phyloP scores from a whole-genome alignment of 2,329 filamentous ascomycete species.

The Aurifilum marmelostoma region DNA sequence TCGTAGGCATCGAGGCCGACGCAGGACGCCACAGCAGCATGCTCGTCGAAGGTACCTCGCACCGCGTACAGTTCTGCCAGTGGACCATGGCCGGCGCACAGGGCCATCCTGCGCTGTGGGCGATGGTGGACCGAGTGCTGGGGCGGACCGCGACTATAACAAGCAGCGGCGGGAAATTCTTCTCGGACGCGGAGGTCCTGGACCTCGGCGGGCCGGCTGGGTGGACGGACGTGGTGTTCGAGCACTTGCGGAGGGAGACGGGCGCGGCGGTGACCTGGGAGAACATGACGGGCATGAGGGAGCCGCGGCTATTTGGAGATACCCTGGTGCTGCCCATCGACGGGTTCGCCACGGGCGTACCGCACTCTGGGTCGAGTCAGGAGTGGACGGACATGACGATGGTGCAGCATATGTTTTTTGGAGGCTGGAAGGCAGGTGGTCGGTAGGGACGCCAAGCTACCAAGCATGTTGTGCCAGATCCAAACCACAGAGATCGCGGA shows the following conservation, averaged over 20 bases:
- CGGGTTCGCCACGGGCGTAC: constrained; percentile 30
- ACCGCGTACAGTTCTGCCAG: constrained; percentile 41
- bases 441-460: not conserved
- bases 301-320: constrained; percentile 32
- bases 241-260: constrained; percentile 26
- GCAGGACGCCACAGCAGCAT: constrained; percentile 7
- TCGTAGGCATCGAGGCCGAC: constrained; percentile 41
- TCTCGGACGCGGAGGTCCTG: constrained; percentile 31
- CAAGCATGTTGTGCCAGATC: too few relatives aligned
- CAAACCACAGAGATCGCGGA: too few relatives aligned
- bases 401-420: constrained; percentile 5
- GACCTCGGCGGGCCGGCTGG: constrained; percentile 26
- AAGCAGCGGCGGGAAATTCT: constrained; percentile 21
- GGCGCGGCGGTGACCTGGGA: constrained; percentile 9
- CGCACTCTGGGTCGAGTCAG: constrained; percentile 30
- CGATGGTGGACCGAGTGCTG: constrained; percentile 37
- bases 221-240: constrained; percentile 27
- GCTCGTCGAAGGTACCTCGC: constrained; percentile 33
- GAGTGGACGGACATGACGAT: constrained; percentile 8
- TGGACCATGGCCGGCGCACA: constrained; percentile 42
- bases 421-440: not conserved
- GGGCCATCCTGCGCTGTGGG: constrained; percentile 37
- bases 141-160: not conserved
- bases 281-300: constrained; percentile 28
- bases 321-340: constrained; percentile 33